A percentile compares a stretch with the other conserved stretches of the same genome.
These are phyloP conservation scores for Otatea glauca DNA, from an alignment of 176 grass and related monocot species.

Conservation along the genomic window DNA sequence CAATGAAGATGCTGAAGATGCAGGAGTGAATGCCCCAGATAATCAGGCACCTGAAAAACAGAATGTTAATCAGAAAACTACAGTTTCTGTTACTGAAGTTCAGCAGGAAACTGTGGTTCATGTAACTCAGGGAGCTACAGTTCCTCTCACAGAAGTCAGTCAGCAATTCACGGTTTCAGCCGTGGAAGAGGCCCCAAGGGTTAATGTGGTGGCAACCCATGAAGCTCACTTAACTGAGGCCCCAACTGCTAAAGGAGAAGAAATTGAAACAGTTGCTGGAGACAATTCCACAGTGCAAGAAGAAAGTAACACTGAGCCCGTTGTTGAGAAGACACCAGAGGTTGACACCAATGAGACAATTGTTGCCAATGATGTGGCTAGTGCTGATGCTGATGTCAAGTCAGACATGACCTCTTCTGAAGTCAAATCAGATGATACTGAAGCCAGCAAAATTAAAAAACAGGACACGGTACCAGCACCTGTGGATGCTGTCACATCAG, in stretches of 20 bases:
- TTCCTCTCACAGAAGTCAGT: constrained; percentile 28
- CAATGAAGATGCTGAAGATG: constrained; percentile 31
- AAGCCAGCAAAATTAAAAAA: constrained; percentile 49
- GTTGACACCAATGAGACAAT: constrained; percentile 38
- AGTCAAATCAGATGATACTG: constrained; percentile 37
- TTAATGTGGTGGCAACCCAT: constrained; percentile 27
- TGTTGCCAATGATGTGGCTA: constrained; percentile 38
- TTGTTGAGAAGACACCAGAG: constrained; percentile 40
- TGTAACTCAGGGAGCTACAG: constrained; percentile 42
- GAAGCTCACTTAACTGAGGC: constrained; percentile 35
- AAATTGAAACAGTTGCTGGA: constrained; percentile 31
- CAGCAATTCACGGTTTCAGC: constrained; percentile 23
- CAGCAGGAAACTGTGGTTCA: constrained; percentile 41
- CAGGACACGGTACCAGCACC: constrained; percentile 20
- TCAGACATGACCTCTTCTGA: constrained; percentile 37
- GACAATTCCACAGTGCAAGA: constrained; percentile 37
- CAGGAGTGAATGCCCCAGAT: neutral
- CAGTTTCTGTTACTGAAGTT: constrained; percentile 40
- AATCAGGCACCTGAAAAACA: constrained; percentile 32
- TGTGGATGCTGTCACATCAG: constrained; percentile 41
- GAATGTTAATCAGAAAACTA: constrained; percentile 35
- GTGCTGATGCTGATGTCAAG: constrained; percentile 39
- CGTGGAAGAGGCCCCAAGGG: neutral
- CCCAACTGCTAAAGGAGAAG: constrained; percentile 32
- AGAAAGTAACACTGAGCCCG: constrained; percentile 30